Conservation (phyloP, 2,329 filamentous ascomycete species). For the Penicillium rolfsii region DNA sequence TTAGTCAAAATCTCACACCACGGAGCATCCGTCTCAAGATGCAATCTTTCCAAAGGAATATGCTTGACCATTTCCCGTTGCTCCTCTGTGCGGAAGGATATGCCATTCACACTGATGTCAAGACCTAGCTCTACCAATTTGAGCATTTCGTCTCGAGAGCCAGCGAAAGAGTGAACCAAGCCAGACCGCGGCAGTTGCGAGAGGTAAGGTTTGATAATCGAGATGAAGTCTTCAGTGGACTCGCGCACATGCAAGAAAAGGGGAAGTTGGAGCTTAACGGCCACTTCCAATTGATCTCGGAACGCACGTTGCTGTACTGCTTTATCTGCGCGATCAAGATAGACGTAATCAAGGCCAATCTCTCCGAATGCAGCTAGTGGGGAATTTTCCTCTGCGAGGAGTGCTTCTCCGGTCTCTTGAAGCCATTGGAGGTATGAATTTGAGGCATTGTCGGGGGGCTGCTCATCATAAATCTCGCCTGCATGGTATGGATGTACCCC, state of each 20-base stretch:
- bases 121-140: slow-evolving; percentile 44
- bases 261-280: slow-evolving; percentile 41
- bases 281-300: slow-evolving; percentile 47
- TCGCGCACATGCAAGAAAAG: slow-evolving; percentile 44
- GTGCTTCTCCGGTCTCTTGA: slow-evolving; percentile 22
- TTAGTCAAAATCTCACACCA: slow-evolving; percentile 51
- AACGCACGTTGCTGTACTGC: slow-evolving; percentile 48
- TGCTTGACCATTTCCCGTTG: slow-evolving; percentile 49
- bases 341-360: slow-evolving; percentile 56
- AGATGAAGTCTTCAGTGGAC: slow-evolving; percentile 50
- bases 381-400: slow-evolving; percentile 31
- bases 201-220: slow-evolving; percentile 47
- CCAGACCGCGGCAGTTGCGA: slow-evolving; percentile 52
- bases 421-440: slow-evolving; percentile 22
- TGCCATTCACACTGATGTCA: slow-evolving; percentile 55
- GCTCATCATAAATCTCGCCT: slow-evolving; percentile 43
- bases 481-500: slow-evolving; percentile 59
- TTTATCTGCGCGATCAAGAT: slow-evolving; percentile 49
- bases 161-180: slow-evolving; percentile 89
- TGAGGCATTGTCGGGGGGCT: slow-evolving; percentile 5
- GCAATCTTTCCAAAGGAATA: slow-evolving; percentile 47
- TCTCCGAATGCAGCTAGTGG: slow-evolving; percentile 54
- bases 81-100: slow-evolving; percentile 48
- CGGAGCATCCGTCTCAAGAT: slow-evolving; percentile 55
- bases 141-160: slow-evolving; percentile 58